Base-by-base conservation (phyloP, 495 filamentous ascomycete genomes). In the Penicillium salamii region DNA sequence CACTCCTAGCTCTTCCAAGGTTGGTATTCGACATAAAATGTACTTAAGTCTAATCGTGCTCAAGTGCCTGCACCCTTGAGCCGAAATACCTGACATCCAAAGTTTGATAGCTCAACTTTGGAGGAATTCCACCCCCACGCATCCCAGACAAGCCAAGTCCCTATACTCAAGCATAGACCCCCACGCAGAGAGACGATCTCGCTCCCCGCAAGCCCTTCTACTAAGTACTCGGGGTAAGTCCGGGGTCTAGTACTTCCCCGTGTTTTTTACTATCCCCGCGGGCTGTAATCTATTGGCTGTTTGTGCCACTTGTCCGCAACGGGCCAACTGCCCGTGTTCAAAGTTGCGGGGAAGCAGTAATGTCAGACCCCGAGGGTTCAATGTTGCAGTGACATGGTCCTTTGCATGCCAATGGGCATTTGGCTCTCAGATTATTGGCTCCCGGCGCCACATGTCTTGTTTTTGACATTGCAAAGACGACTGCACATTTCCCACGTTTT, bases 401-500 rank as follows among this genome's bases (percentile, higher is more conserved):
- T 18, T 14, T 2, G 21, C 15, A 32, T 32, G 7, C 5, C 35
- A 15, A 28, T n/a, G n/a, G n/a, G n/a, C 13, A 15, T 18, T 7
- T 11, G 33, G 11, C 20, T 23, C 28, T 15, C 19, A 1, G 42
- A 3, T 31, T 5, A 35, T 14, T 45, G 18, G 21, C 14, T 17
- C 14, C 34, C 20, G 14, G 17, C 43, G 43, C 43, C 43, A 46
- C 43, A 46, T 36, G 33, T 20, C 20, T 28, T 34, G 24, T 31
- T 20, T 12, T 15, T 12, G 17, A 20, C 8, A 5, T 19, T 19
- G 26, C 17, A 32, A 18, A 42, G 13, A 34, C 37, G 42, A 39
- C 45, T 48, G 8, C 32, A 26, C 20, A 19, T 82, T 49, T 75
- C 75, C 23, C 19, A 68, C 73, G 15, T 67, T 78, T 18, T 42